These are phyloP conservation scores for Saccharomyces pastorianus DNA, from an alignment of 1,139 yeast genomes.

Conservation along the genomic window DNA sequence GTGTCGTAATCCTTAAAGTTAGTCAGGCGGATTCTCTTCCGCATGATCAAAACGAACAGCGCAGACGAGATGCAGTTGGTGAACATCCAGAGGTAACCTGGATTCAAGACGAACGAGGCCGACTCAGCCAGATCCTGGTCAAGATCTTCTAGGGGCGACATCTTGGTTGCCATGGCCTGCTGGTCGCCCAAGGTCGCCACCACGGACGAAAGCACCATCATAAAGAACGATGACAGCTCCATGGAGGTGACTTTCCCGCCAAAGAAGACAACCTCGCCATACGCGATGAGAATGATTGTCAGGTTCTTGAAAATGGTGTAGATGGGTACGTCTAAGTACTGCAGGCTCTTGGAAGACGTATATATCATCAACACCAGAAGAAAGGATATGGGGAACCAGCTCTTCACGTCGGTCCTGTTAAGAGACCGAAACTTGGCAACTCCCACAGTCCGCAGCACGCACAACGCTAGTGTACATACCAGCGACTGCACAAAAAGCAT, in stretches of 20 bases:
- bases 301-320: no score
- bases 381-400: slow-evolving; percentile 89
- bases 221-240: slow-evolving; percentile 76
- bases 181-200: slow-evolving; percentile 89
- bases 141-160: slow-evolving; percentile 18
- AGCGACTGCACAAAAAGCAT: no score
- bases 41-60: no score
- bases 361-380: slow-evolving; percentile 87
- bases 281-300: no score
- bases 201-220: slow-evolving; percentile 88
- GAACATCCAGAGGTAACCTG: no score
- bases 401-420: slow-evolving; percentile 79
- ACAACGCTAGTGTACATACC: slow-evolving; percentile 64
- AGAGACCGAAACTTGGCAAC: slow-evolving; percentile 78
- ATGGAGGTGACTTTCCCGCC: slow-evolving; percentile 65
- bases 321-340: no score
- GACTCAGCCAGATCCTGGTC: slow-evolving; percentile 20
- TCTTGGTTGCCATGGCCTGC: slow-evolving; percentile 26
- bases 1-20: slow-evolving; percentile 96
- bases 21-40: slow-evolving; percentile 51
- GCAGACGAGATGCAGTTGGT: no score
- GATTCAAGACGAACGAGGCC: slow-evolving; percentile 29
- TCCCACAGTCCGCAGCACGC: slow-evolving; percentile 59
- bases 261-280: no score
- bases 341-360: slow-evolving; percentile 52